Evolutionary conservation across 305 asterid genomes (phyloP), one percentile per base, ranked within the genome.

Genomic region (Stenogyne calaminthoides): DNA sequence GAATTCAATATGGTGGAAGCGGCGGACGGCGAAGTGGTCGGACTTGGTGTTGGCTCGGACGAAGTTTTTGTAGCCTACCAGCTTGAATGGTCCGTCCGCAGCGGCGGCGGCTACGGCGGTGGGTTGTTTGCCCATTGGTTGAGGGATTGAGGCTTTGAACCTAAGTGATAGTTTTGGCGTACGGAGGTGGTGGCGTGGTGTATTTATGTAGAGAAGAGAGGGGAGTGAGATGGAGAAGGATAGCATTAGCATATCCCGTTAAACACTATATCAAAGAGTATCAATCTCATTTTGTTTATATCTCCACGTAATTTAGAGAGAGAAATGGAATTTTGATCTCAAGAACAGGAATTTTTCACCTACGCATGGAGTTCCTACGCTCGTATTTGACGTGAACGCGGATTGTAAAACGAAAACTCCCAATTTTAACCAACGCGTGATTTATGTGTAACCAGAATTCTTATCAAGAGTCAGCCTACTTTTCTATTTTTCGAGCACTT

Each of bases 1-100:
- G 84, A 91, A 93, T 58, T 93, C 97, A 3, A 93, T 69, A 78
- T 93, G 98, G 88, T 93, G 94, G 87, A 93, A 93, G 52, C 87
- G 82, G 71, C 73, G 90, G 36, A 86, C 91, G 12, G 83, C 40
- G 85, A 91, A 91, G 14, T 55, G 37, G 74, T 93, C 98, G 57
- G 97, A 86, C 62, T 71, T 83, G 0, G 96, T 92, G 76, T 91
- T 93, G 9, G 44, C n/a, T 0, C 96, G 84, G 74, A 64, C 51
- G 87, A 91, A 88, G 15, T 85, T 86, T 9, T 87, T 87, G 91
- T 66, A 81, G 0, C 92, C 98, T 9, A 77, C 78, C 5, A 87
- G 81, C 83, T 85, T 92, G 79, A 85, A 88, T 29, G 57, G 80
- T 57, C 36, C 63, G 55, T 47, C 29, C 52, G 58, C 29, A 7